Percentiles rank a stretch among this genome's conserved stretches.
Evolutionary conservation across 805 yeast genomes (phyloP).

Genomic region (Saccharomyces jurei): DNA sequence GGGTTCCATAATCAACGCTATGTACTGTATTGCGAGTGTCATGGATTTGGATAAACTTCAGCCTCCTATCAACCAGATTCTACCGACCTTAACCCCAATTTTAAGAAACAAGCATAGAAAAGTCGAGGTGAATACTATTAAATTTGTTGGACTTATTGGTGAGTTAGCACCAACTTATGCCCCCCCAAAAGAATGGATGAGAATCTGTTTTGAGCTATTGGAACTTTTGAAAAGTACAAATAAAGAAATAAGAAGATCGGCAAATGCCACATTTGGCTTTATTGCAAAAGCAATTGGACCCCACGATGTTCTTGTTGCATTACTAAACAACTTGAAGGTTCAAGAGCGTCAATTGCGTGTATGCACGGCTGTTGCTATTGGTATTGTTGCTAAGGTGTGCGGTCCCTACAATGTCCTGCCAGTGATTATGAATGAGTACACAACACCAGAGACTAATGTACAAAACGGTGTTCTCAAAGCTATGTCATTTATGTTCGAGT

Average conservation of each 20-base stretch:
- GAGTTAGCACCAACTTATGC: conserved; percentile 70
- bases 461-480: conserved; percentile 94
- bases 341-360: conserved; percentile 96
- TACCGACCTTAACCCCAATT: conserved; percentile 88
- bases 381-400: conserved; percentile 90
- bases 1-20: conserved; percentile 73
- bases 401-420: conserved; percentile 91
- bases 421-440: conserved; percentile 89
- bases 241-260: conserved; percentile 70
- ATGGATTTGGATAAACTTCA: conserved; percentile 54
- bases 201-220: conserved; percentile 82
- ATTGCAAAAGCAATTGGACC: conserved; percentile 94
- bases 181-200: conserved; percentile 94
- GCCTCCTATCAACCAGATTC: conserved; percentile 74
- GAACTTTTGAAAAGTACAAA: conserved; percentile 81
- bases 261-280: conserved; percentile 84
- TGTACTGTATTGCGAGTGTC: conserved; percentile 51
- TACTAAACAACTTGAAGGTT: conserved; percentile 75
- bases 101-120: conserved; percentile 81
- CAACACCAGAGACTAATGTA: conserved; percentile 84
- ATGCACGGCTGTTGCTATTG: conserved; percentile 96
- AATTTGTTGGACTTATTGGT: conserved; percentile 76
- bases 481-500: conserved; percentile 84
- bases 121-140: conserved; percentile 78
- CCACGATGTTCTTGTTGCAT: conserved; percentile 79